Evolutionary conservation across 257 asterid genomes (phyloP).

Genomic region (Solanum neorickii): DNA sequence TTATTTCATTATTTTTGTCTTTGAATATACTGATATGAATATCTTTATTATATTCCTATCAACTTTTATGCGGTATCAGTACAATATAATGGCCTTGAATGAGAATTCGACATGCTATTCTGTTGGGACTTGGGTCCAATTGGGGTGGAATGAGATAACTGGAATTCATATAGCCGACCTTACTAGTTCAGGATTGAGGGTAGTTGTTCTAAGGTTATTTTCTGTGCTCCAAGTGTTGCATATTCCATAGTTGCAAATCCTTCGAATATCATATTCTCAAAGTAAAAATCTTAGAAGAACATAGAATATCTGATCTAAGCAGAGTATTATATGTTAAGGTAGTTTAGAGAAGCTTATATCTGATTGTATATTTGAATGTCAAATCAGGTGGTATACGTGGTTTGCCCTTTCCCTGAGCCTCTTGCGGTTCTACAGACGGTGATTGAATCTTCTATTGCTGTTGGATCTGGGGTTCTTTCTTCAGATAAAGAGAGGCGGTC

Average conservation of each 20-base stretch:
- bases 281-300: not conserved
- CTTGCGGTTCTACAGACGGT: constrained; percentile 87
- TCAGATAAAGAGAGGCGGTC: constrained; percentile 91
- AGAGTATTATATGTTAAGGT: not conserved
- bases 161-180: not conserved
- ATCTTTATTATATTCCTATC: not conserved
- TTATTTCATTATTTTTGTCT: not conserved
- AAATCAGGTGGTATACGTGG: constrained; percentile 85
- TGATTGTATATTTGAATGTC: not conserved
- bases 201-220: not conserved
- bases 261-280: not conserved
- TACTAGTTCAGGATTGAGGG: not conserved
- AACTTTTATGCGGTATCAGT: not conserved
- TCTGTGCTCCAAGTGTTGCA: not conserved
- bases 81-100: not conserved
- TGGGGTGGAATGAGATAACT: not conserved
- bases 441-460: constrained; percentile 79
- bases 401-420: constrained; percentile 99
- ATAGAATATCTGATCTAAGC: not conserved
- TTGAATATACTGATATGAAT: not conserved
- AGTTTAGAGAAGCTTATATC: not conserved
- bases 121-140: not conserved
- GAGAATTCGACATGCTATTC: not conserved
- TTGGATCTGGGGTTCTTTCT: constrained; percentile 80
- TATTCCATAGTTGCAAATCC: not conserved